These are phyloP conservation scores for Cyberlindnera galapagoensis DNA, from an alignment of 805 yeast species.

Conservation along the genomic window DNA sequence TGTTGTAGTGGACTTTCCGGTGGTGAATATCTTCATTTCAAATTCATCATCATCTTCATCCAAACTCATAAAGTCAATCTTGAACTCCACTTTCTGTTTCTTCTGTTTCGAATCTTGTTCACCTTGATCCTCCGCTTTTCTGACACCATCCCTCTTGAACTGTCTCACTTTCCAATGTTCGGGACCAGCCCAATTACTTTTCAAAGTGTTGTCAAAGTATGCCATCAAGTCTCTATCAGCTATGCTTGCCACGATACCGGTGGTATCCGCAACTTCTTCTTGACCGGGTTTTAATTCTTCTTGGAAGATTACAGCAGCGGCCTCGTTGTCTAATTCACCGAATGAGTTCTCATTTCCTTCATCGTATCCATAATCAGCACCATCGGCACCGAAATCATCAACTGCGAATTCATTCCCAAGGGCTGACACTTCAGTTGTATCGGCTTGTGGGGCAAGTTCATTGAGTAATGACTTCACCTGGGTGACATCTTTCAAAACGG, in stretches of 20 bases:
- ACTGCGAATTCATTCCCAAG: conserved; percentile 15
- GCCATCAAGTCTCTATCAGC: conserved; percentile 65
- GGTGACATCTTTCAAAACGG: conserved; percentile 39
- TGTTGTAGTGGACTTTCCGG: conserved; percentile 29
- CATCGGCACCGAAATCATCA: conserved; percentile 17
- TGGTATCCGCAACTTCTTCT: conserved; percentile 18
- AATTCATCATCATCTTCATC: conserved; percentile 32
- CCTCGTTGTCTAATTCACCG: conserved; percentile 21
- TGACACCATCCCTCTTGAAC: conserved; percentile 35
- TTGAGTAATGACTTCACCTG: conserved; percentile 21
- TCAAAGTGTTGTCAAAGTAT: conserved; percentile 70
- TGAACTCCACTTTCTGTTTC: conserved; percentile 29
- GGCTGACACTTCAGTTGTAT: conserved; percentile 10
- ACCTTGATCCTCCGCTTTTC: conserved; percentile 1
- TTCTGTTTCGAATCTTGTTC: conserved; percentile 16
- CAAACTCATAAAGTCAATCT: conserved; percentile 37
- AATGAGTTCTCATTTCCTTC: conserved; percentile 18
- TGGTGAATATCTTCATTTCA: conserved; percentile 33
- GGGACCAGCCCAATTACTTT: conserved; percentile 80
- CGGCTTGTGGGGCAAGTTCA: conserved; percentile 16
- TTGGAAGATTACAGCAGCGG: conserved; percentile 19
- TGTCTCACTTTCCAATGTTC: conserved; percentile 85
- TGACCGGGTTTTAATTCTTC: conserved; percentile 12
- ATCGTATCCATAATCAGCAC: conserved; percentile 20
- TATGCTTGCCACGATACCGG: conserved; percentile 24